phyloP scores from a whole-genome alignment of 495 filamentous ascomycete species.

The Aspergillus sclerotiicarbonarius region DNA sequence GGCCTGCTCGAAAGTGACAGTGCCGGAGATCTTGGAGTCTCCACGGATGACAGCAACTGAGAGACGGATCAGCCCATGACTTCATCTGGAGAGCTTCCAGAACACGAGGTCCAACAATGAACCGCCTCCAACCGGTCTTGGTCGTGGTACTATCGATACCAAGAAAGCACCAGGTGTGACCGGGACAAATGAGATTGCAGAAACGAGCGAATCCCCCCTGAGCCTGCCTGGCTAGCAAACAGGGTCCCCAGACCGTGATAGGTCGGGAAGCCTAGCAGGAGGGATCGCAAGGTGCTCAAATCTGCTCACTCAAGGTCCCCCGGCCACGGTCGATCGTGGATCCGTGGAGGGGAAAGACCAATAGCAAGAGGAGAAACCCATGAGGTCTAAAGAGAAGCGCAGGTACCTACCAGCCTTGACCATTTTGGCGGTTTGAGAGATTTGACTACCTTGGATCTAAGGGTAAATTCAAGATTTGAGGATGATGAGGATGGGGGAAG shows the following conservation, averaged over 20 bases:
- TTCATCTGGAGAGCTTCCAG: slow-evolving; percentile 1
- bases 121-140: neutral
- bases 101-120: neutral
- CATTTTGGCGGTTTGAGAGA: slow-evolving; percentile 65
- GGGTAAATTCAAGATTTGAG: slow-evolving; percentile 13
- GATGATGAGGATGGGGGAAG: slow-evolving; percentile 13
- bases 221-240: slow-evolving; percentile 10
- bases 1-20: slow-evolving; percentile 91
- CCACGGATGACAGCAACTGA: slow-evolving; percentile 93
- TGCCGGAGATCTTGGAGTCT: slow-evolving; percentile 89
- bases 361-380: slow-evolving; percentile 18
- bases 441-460: slow-evolving; percentile 14
- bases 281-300: slow-evolving; percentile 52
- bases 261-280: slow-evolving; percentile 21
- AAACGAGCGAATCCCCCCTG: neutral
- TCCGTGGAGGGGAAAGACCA: slow-evolving; percentile 19
- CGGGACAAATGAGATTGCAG: neutral
- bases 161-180: neutral
- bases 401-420: slow-evolving; percentile 84
- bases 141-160: neutral
- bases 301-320: slow-evolving; percentile 50
- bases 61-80: slow-evolving; percentile 7
- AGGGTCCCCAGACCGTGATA: slow-evolving; percentile 31
- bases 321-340: slow-evolving; percentile 35
- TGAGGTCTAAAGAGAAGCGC: slow-evolving; percentile 10